A percentile compares a stretch with the other conserved stretches of the same genome.
phyloP scores from a whole-genome alignment of 129 eudicot genomes.

The Ambrosia artemisiifolia region DNA sequence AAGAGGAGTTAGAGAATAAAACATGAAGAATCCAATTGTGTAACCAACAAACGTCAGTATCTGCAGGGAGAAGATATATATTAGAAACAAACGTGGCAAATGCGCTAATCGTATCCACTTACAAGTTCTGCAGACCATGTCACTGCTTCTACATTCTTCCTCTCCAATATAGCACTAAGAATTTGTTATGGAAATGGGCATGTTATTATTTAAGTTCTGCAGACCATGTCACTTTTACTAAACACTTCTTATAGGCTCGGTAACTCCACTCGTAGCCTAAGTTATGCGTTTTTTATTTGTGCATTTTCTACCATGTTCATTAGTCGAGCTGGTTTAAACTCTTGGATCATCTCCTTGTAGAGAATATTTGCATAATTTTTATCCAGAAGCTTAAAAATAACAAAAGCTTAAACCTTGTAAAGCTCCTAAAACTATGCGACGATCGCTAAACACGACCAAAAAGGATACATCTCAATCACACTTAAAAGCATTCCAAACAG shows the following conservation, averaged over 20 bases:
- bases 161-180: conserved; percentile 52
- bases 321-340: too few species aligned
- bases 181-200: conserved; percentile 35
- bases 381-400: too few species aligned
- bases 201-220: too few species aligned
- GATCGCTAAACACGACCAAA: neutral
- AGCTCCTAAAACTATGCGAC: neutral
- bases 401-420: neutral
- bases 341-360: too few species aligned
- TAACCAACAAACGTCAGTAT: conserved; percentile 55
- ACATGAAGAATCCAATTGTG: conserved; percentile 46
- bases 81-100: neutral
- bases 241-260: too few species aligned
- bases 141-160: conserved; percentile 48
- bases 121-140: conserved; percentile 60
- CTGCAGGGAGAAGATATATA: conserved; percentile 25
- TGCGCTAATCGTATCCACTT: conserved; percentile 17
- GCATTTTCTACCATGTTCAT: too few species aligned
- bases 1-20: conserved; percentile 56
- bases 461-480: conserved; percentile 81
- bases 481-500: conserved; percentile 69
- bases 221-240: too few species aligned
- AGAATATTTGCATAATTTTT: neutral
- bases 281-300: too few species aligned
- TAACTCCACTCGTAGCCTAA: too few species aligned